Base-by-base conservation (phyloP, 176 grass and related monocot genomes). In the Bonia amplexicaulis region DNA sequence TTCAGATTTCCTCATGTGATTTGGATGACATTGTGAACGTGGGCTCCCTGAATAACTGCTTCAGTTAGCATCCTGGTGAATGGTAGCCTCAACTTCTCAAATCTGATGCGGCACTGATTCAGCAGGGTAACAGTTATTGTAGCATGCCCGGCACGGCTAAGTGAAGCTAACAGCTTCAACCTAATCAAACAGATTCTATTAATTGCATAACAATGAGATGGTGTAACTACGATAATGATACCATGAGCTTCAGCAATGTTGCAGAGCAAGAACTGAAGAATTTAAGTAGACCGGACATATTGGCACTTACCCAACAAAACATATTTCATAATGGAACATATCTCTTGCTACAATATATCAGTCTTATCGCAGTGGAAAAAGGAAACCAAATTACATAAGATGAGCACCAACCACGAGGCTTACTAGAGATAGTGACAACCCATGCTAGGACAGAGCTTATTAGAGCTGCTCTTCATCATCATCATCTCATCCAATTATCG, bases 361-460 rank as follows among this genome's bases (percentile, higher is more conserved):
- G 84, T 90, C 53, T 86, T 59, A 12, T 73, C 47, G 11, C 73
- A 11, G 4, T 40, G 2, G 16, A 22, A 29, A 75, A 40, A 51
- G 22, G 3, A 80, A 71, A 73, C 12, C 57, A 84, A 74, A 82
- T 64, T 23, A 86, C 65, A 86, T 33, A 31, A 75, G 44, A 67
- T 39, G 54, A 74, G 60, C 39, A 33, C 71, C 71, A 76, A 76
- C 49, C 78, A 37, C 45, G 11, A 40, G 48, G 17, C 51, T 90
- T 86, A 90, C 78, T 86, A 22, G 54, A 73, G 47, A 89, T 54
- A 74, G 39, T n/a, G 53, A 9, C 15, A 59, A 45, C 76, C 59
- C 60, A 89, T 39, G 33, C 66, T 37, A 53, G 16, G 63, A 15
- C n/a, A 35, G 78, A 76, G 13, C 60, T 90, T 87, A 90, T 79